Evolutionary conservation across 2,329 filamentous ascomycete genomes (phyloP).

Genomic region (Alternaria panax): DNA sequence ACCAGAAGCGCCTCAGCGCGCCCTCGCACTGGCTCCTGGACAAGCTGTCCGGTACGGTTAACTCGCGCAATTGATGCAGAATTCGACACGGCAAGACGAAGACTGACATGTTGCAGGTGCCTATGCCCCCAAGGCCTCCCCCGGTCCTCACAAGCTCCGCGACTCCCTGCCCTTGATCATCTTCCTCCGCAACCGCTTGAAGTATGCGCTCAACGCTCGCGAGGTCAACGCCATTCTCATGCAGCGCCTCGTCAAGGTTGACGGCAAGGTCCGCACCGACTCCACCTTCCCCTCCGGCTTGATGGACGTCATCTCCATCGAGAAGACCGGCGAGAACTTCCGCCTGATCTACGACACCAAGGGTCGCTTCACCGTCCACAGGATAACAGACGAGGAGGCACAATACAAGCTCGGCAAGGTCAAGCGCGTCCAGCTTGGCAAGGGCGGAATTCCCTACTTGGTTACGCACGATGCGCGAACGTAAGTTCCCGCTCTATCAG

Average conservation of each 20-base stretch:
- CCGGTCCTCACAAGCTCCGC: conserved; percentile 98
- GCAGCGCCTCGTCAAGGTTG: conserved; percentile 99
- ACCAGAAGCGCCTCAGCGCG: conserved; percentile 99
- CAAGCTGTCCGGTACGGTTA: conserved; percentile 83
- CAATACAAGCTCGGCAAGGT: conserved; percentile 99
- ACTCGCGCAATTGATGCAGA: conserved; percentile 58
- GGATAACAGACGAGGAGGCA: conserved; percentile 97
- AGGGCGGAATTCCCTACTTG: conserved; percentile 99
- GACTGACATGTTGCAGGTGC: conserved; percentile 47
- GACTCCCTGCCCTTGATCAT: conserved; percentile 99
- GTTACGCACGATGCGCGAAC: conserved; percentile 99
- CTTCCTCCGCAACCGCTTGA: conserved; percentile 81
- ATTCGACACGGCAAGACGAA: conserved; percentile 9
- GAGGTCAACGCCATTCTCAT: conserved; percentile 98
- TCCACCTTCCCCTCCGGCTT: conserved; percentile 95
- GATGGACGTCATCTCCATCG: conserved; percentile 99
- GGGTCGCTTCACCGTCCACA: conserved; percentile 99
- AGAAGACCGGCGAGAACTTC: conserved; percentile 99
- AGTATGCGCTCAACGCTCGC: conserved; percentile 99
- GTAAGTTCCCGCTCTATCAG: conserved; percentile 99
- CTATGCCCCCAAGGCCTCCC: conserved; percentile 71
- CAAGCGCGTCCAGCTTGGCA: conserved; percentile 99
- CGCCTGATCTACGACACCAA: conserved; percentile 99
- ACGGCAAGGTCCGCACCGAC: conserved; percentile 99
- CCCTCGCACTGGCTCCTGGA: conserved; percentile 99